Evolutionary conservation across 225 moss, liverwort and hornwort genomes (phyloP).

Genomic region (Polytrichum commune): DNA sequence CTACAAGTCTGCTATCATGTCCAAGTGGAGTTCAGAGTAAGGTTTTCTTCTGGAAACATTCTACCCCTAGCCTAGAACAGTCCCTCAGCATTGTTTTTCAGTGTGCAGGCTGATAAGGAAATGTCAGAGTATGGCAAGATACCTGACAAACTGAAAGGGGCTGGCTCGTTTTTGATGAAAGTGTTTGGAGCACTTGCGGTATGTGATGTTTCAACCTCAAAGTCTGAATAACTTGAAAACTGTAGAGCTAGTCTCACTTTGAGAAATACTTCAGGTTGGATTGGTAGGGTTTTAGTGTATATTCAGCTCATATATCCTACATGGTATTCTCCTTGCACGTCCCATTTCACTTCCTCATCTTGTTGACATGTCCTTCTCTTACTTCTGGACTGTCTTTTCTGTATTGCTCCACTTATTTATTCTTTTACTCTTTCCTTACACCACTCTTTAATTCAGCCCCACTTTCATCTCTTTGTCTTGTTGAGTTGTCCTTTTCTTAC

Average conservation of each 20-base stretch:
- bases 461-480: not conserved
- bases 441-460: not conserved
- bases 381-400: too few relatives aligned
- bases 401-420: too few relatives aligned
- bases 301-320: not conserved
- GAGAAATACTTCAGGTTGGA: not conserved
- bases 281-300: not conserved
- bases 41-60: not conserved
- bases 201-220: slow-evolving; percentile 5
- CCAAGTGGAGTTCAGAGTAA: not conserved
- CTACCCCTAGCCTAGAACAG: not conserved
- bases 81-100: slow-evolving; percentile 4
- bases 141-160: slow-evolving; percentile 91
- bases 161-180: slow-evolving; percentile 96
- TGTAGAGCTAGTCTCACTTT: too few relatives aligned
- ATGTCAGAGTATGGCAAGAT: slow-evolving; percentile 82
- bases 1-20: not conserved
- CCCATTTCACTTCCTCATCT: too few relatives aligned
- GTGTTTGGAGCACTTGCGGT: slow-evolving; percentile 97
- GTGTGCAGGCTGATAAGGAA: slow-evolving; percentile 78
- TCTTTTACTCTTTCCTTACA: not conserved
- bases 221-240: too few relatives aligned
- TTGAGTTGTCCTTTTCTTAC: not conserved
- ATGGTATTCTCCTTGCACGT: too few relatives aligned
- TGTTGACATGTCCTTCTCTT: too few relatives aligned